Base-by-base conservation (phyloP, 306 rosid species). In the Vigna nakashimae region DNA sequence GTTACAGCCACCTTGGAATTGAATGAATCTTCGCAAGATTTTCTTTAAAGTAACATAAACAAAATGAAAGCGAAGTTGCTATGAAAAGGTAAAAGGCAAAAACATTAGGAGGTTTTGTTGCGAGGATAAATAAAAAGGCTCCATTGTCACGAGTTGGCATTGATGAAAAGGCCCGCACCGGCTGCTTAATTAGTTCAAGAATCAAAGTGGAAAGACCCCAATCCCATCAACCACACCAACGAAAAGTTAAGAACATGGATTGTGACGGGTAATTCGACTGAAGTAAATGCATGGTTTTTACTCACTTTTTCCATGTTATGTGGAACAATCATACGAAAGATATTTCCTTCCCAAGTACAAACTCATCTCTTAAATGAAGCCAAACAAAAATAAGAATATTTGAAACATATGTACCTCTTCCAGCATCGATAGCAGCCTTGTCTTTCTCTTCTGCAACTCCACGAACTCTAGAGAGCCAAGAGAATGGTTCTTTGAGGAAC, bases 381-480 rank as follows among this genome's bases (percentile, higher is more conserved):
- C 71, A 40, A 65, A 65, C 34, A 10, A 65, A 40, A 65, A 43
- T 20, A 65, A 30, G 67, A 62, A 65, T 71, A 58, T 65, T 62
- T 78, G 78, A 71, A 66, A 53, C 52, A 51, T 9, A 53, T 32
- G 49, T 89, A 96, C 99, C 96, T 96, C 97, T 85, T 96, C 99
- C 9, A 96, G 91, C 98, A 96, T 86, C 26, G 96, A 82, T 45
- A 92, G 93, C 38, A 96, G 92, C 82, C 84, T 91, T 62, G 94
- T 86, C 85, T 92, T 96, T 82, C 96, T 84, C 82, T 91, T 90
- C 80, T 96, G 99, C 78, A 93, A 83, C 57, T 96, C 98, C n/a
- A 91, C 75, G 55, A 92, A 91, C 59, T 96, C 99, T 0, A 96
- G 80, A 43, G 98, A 90, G 46, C 58, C 76, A 32, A 91, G 87